Evolutionary conservation across 768 basidiomycete species (phyloP).

Genomic region (Heimioporus sp.): DNA sequence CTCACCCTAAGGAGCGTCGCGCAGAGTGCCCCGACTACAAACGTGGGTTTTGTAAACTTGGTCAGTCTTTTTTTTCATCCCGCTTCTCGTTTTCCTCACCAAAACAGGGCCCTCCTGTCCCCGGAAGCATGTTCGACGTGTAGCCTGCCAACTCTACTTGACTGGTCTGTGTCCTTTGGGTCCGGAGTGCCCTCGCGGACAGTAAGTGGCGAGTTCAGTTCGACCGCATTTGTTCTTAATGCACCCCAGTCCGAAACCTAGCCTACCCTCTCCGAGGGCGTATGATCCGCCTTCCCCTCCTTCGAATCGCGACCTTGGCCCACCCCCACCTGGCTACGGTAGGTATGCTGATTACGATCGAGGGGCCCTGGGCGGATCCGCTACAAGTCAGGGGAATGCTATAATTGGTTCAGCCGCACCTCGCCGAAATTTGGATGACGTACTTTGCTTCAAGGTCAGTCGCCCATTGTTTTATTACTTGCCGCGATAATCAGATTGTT

Average conservation of each 20-base stretch:
- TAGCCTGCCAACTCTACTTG: constrained; percentile 87
- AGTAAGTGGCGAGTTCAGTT: constrained; percentile 53
- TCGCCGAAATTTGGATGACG: constrained; percentile 78
- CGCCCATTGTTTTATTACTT: background rate
- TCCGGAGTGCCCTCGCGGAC: constrained; percentile 81
- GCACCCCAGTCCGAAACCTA: constrained; percentile 68
- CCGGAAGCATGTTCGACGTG: constrained; percentile 88
- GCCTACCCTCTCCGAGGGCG: constrained; percentile 62
- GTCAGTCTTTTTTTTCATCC: constrained; percentile 42
- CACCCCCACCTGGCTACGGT: constrained; percentile 90
- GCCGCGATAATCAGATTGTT: background rate
- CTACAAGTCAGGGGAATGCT: constrained; percentile 24
- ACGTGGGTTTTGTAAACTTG: constrained; percentile 92
- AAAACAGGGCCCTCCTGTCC: constrained; percentile 78
- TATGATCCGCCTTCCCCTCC: constrained; percentile 78
- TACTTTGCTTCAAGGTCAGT: constrained; percentile 80
- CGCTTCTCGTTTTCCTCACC: constrained; percentile 6
- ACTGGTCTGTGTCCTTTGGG: constrained; percentile 94
- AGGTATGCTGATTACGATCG: constrained; percentile 79
- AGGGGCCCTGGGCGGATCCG: constrained; percentile 34
- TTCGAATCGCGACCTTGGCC: constrained; percentile 77
- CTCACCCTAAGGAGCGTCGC: constrained; percentile 87
- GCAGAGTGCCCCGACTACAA: constrained; percentile 96
- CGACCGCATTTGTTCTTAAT: constrained; percentile 8
- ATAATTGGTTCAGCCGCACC: constrained; percentile 36